A percentile compares a stretch with the other conserved stretches of the same genome.
These are phyloP conservation scores for Mrakia hoshinonis DNA, from an alignment of 768 basidiomycete species.

Conservation along the genomic window DNA sequence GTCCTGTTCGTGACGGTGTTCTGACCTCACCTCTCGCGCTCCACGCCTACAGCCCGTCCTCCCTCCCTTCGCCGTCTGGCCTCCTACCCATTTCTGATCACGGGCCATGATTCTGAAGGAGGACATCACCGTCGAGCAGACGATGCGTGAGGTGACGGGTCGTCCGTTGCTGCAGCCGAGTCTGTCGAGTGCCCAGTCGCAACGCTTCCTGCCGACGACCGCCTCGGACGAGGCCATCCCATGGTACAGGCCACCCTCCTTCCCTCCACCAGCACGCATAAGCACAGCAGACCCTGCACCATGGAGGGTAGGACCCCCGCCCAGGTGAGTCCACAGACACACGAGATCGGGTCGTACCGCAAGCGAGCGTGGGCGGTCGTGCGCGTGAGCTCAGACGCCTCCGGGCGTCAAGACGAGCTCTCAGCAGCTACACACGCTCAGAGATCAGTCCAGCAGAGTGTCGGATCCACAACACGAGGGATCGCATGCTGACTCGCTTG, in stretches of 20 bases:
- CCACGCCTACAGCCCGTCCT: neutral
- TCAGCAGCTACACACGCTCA: too few species aligned
- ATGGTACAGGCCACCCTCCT: neutral
- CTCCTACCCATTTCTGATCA: neutral
- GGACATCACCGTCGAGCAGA: constrained; percentile 11
- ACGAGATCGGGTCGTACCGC: too few species aligned
- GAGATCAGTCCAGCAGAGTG: too few species aligned
- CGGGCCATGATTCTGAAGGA: constrained; percentile 7
- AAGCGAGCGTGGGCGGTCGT: too few species aligned
- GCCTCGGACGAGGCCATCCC: neutral
- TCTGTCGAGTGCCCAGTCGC: too few species aligned
- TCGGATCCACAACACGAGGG: too few species aligned
- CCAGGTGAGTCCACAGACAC: neutral
- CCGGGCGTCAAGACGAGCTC: too few species aligned
- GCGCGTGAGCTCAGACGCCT: too few species aligned
- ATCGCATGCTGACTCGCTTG: too few species aligned
- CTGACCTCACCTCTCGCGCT: neutral
- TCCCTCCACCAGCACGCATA: neutral
- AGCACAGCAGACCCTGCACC: constrained; percentile 1
- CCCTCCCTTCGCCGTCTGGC: neutral
- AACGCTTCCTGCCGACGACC: neutral
- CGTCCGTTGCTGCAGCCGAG: neutral
- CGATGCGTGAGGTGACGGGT: neutral
- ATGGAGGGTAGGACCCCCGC: constrained; percentile 5
- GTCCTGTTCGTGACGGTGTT: neutral